Percentiles rank a stretch among this genome's conserved stretches.
Evolutionary conservation across 345 rosid species (phyloP).

Genomic region (Atalantia buxifolia): DNA sequence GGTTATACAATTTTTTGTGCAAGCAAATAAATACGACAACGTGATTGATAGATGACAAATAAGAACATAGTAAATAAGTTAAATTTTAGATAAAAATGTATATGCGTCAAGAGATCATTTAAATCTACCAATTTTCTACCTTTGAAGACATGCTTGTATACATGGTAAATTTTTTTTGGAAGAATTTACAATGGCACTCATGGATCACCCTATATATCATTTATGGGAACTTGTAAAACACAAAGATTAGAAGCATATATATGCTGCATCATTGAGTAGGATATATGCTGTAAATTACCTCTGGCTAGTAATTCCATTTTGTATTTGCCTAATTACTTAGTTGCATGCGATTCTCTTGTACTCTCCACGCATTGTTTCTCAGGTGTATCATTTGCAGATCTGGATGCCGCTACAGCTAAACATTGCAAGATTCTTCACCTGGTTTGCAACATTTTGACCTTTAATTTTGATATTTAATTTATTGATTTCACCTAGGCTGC

Average conservation of each 20-base stretch:
- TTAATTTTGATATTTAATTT: no score
- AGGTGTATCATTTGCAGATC: constrained; percentile 10
- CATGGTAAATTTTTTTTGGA: neutral
- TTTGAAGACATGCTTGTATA: neutral
- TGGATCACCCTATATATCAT: neutral
- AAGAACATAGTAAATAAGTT: no score
- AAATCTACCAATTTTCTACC: neutral
- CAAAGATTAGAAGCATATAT: neutral
- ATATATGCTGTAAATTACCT: neutral
- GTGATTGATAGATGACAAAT: no score
- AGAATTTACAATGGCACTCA: neutral
- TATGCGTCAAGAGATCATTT: no score
- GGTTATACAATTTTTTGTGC: no score
- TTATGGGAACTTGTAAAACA: neutral
- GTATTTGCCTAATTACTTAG: neutral
- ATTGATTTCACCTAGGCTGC: neutral
- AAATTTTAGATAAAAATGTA: no score
- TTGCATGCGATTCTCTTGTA: neutral
- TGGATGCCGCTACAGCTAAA: constrained; percentile 28
- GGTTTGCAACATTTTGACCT: constrained; percentile 19
- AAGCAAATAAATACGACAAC: no score
- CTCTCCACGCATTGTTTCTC: constrained; percentile 4
- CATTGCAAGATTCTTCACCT: constrained; percentile 54
- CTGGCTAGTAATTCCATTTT: neutral
- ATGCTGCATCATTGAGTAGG: neutral